Evolutionary conservation across 495 filamentous ascomycete species (phyloP).

Genomic region (Thermothielavioides terrestris): DNA sequence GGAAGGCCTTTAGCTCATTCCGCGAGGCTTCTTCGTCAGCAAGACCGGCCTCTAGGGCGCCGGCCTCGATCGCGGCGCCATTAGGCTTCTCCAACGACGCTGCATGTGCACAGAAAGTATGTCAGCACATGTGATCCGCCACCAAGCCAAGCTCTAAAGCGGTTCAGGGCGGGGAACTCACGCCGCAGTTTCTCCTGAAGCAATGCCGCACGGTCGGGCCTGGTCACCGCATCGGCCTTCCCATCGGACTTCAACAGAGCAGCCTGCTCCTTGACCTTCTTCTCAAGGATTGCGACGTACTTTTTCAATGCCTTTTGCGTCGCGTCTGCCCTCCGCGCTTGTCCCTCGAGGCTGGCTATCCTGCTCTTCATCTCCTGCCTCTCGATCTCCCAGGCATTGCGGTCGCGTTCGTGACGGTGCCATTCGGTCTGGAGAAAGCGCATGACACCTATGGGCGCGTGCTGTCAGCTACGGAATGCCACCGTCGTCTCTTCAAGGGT

Average conservation of each 20-base stretch:
- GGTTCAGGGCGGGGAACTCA: constrained; percentile 12
- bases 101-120: background rate
- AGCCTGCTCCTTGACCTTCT: constrained; percentile 70
- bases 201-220: constrained; percentile 36
- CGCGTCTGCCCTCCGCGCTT: constrained; percentile 72
- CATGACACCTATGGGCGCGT: constrained; percentile 70
- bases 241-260: constrained; percentile 34
- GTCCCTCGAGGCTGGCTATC: constrained; percentile 91
- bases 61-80: constrained; percentile 5
- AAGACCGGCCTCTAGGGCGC: constrained; percentile 19
- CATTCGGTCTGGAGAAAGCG: constrained; percentile 98
- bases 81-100: constrained; percentile 19
- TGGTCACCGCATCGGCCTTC: constrained; percentile 22
- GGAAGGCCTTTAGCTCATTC: constrained; percentile 51
- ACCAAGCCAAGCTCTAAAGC: too few relatives aligned
- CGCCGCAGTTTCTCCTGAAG: constrained; percentile 42
- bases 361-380: constrained; percentile 97
- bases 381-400: constrained; percentile 98
- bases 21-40: constrained; percentile 46
- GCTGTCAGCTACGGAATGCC: constrained; percentile 8
- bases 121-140: background rate
- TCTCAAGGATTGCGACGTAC: constrained; percentile 85
- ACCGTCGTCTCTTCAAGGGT: background rate
- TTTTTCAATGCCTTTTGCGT: constrained; percentile 79
- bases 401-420: constrained; percentile 95